Conservation (phyloP, 2,329 filamentous ascomycete genomes). For the Sordariomycetes sp. region DNA sequence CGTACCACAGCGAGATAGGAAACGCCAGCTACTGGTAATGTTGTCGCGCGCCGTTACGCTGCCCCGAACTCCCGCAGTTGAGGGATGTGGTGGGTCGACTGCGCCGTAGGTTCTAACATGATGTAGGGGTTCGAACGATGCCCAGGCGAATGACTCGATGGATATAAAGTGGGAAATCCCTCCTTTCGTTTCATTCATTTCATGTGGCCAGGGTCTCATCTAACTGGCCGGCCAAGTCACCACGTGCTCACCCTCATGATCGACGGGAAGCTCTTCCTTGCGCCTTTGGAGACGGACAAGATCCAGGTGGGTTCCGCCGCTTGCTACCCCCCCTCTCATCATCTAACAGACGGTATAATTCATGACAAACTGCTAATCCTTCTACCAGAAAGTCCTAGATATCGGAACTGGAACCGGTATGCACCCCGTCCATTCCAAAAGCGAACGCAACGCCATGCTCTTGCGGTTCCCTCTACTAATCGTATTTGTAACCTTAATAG, state of each 20-base stretch:
- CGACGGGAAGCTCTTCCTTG: slow-evolving; percentile 12
- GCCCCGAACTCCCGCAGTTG: neutral
- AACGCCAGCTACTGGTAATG: slow-evolving; percentile 17
- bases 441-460: neutral
- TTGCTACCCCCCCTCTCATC: slow-evolving; percentile 13
- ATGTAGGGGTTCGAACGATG: slow-evolving; percentile 7
- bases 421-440: no score
- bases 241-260: slow-evolving; percentile 12
- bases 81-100: no score
- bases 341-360: no score
- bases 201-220: neutral
- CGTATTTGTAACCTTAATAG: neutral
- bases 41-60: neutral
- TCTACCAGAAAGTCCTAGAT: slow-evolving; percentile 23
- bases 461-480: neutral
- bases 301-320: neutral
- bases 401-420: slow-evolving; percentile 43
- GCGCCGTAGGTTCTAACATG: neutral
- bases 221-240: slow-evolving; percentile 10
- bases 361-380: no score
- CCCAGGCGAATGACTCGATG: slow-evolving; percentile 7
- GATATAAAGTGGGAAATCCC: slow-evolving; percentile 11
- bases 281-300: slow-evolving; percentile 9
- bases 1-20: slow-evolving; percentile 17
- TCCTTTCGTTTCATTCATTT: neutral